Evolutionary conservation across 192 early-diverging fungal species (phyloP).

Genomic region (Coemansia sp.): DNA sequence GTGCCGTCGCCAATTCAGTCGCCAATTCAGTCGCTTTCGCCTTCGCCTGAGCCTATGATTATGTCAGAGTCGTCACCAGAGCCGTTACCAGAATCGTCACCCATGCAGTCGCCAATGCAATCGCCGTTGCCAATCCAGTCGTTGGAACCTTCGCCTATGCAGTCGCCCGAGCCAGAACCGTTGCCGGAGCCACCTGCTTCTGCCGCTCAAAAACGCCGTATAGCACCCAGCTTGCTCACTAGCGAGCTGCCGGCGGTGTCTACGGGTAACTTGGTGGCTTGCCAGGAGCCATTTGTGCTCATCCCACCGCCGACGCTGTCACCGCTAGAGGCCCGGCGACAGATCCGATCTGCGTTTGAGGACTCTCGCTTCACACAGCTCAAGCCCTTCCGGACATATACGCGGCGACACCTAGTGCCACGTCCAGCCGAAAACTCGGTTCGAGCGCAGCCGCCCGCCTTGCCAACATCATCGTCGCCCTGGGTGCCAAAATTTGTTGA

Average conservation of each 20-base stretch:
- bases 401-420: neutral
- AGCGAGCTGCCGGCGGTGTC: neutral
- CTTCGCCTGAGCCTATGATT: too few species aligned
- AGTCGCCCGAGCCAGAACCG: neutral
- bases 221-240: constrained; percentile 19
- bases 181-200: neutral
- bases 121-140: too few species aligned
- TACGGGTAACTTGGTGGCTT: constrained; percentile 10
- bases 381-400: neutral
- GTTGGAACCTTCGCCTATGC: neutral
- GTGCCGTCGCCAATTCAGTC: neutral
- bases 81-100: too few species aligned
- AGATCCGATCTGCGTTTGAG: neutral
- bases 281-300: neutral
- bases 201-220: neutral
- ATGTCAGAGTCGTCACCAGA: too few species aligned
- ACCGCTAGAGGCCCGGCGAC: neutral
- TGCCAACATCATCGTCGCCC: neutral
- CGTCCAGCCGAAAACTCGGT: neutral
- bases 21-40: too few species aligned
- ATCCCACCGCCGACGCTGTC: neutral
- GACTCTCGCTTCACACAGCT: neutral
- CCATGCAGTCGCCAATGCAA: too few species aligned
- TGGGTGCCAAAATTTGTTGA: neutral
- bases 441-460: neutral